Percentiles rank a stretch among this genome's conserved stretches.
These are phyloP conservation scores for Funneliformis caledonium DNA, from an alignment of 371 early-diverging fungal genomes.

Conservation along the genomic window DNA sequence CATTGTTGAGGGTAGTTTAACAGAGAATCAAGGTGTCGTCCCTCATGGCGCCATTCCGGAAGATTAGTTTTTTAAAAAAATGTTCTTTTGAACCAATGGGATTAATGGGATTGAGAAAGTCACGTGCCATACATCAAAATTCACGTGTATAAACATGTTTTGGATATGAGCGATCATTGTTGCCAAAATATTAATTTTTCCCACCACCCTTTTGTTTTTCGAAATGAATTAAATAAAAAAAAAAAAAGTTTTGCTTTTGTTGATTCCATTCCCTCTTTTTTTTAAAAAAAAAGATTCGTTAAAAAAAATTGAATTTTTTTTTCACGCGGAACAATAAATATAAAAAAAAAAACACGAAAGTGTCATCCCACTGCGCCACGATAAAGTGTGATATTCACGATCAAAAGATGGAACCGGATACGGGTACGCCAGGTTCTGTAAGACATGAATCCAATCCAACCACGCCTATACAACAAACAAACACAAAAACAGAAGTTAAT, in stretches of 20 bases:
- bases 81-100: not conserved
- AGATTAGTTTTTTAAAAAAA: not conserved
- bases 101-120: not conserved
- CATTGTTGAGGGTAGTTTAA: conserved; percentile 63
- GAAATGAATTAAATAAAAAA: not conserved
- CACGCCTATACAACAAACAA: not conserved
- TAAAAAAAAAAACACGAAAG: not conserved
- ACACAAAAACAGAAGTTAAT: not conserved
- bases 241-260: not conserved
- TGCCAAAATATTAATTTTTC: not conserved
- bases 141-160: not conserved
- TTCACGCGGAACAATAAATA: too few relatives aligned
- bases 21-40: conserved; percentile 61
- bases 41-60: conserved; percentile 50
- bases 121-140: not conserved
- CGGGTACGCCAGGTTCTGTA: not conserved
- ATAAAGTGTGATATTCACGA: not conserved
- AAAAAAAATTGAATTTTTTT: too few relatives aligned
- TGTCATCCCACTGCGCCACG: not conserved
- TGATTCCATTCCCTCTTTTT: too few relatives aligned
- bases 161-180: not conserved
- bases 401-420: not conserved
- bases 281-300: too few relatives aligned
- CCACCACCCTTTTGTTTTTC: not conserved
- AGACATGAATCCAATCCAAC: not conserved